phyloP scores from a whole-genome alignment of 352 stramenopile genomes.

The Thalassiosira mediterranea region DNA sequence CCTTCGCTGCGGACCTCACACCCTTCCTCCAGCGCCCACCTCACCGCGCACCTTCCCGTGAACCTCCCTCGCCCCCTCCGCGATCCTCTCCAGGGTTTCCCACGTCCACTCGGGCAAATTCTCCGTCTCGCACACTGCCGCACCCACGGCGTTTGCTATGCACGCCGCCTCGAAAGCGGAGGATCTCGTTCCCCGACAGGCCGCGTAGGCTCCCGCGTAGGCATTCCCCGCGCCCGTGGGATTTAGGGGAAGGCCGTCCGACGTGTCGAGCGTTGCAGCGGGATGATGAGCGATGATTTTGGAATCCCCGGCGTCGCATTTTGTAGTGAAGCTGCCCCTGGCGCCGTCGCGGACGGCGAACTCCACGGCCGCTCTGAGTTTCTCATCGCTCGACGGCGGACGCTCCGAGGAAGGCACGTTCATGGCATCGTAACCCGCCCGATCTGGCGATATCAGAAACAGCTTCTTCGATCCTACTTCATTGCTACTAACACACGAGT shows the following conservation, averaged over 20 bases:
- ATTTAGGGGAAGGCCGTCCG: slow-evolving; percentile 45
- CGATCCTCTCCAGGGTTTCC: slow-evolving; percentile 37
- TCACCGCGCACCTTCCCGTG: too few species aligned
- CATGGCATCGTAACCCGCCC: slow-evolving; percentile 37
- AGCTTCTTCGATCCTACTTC: slow-evolving; percentile 19
- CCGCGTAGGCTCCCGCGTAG: slow-evolving; percentile 53
- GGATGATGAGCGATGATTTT: too few species aligned
- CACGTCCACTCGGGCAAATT: slow-evolving; percentile 57
- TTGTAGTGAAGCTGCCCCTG: slow-evolving; percentile 37
- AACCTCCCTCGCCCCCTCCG: slow-evolving; percentile 38
- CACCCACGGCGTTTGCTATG: slow-evolving; percentile 59
- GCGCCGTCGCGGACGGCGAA: slow-evolving; percentile 43
- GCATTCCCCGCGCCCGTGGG: slow-evolving; percentile 67
- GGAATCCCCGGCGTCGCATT: too few species aligned
- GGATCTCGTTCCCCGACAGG: slow-evolving; percentile 34
- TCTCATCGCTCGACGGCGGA: too few species aligned
- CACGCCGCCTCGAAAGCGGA: slow-evolving; percentile 31
- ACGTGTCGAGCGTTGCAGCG: slow-evolving; percentile 41
- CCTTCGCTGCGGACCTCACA: too few species aligned
- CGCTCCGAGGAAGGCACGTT: neutral
- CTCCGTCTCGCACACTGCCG: slow-evolving; percentile 61
- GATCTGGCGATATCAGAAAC: slow-evolving; percentile 44
- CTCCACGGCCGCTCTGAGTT: too few species aligned
- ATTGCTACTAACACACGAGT: neutral
- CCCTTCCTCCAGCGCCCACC: too few species aligned